A percentile compares a stretch with the other conserved stretches of the same genome.
Conservation (phyloP, 1,284 basidiomycete species). For the Pterulicium gracile region DNA sequence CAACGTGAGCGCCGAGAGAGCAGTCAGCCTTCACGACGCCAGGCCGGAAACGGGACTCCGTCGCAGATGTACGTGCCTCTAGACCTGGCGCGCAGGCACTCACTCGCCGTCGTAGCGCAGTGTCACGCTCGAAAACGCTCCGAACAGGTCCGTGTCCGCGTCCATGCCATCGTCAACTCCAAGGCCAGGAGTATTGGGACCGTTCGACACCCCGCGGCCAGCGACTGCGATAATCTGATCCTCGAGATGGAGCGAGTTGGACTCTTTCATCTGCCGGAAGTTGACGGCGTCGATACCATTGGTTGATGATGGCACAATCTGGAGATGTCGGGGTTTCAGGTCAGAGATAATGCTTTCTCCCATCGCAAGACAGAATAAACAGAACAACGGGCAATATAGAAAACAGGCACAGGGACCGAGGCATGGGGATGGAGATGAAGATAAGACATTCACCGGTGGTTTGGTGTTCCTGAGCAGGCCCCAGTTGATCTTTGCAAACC, state of each 20-base stretch:
- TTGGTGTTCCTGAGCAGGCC: constrained; percentile 87
- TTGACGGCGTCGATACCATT: constrained; percentile 84
- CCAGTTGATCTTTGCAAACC: constrained; percentile 97
- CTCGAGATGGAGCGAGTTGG: constrained; percentile 83
- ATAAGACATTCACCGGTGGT: constrained; percentile 66
- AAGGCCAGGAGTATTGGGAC: background rate
- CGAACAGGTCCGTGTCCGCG: constrained; percentile 52
- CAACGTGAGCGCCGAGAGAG: no score
- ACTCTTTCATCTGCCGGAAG: constrained; percentile 87
- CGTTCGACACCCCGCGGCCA: constrained; percentile 18
- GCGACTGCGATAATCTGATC: constrained; percentile 34
- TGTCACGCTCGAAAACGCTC: constrained; percentile 80
- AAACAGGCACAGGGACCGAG: constrained; percentile 11
- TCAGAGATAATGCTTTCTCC: constrained; percentile 3
- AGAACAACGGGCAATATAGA: constrained; percentile 13
- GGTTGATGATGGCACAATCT: constrained; percentile 79
- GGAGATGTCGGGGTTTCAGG: constrained; percentile 9
- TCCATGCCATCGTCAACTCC: constrained; percentile 34
- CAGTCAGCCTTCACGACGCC: no score
- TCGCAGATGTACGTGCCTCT: no score
- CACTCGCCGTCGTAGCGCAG: constrained; percentile 70
- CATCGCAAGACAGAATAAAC: constrained; percentile 6
- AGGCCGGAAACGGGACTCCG: no score
- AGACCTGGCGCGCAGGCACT: no score
- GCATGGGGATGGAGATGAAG: no score